Base-by-base conservation (phyloP, 768 basidiomycete species). In the Pisolithus orientalis region DNA sequence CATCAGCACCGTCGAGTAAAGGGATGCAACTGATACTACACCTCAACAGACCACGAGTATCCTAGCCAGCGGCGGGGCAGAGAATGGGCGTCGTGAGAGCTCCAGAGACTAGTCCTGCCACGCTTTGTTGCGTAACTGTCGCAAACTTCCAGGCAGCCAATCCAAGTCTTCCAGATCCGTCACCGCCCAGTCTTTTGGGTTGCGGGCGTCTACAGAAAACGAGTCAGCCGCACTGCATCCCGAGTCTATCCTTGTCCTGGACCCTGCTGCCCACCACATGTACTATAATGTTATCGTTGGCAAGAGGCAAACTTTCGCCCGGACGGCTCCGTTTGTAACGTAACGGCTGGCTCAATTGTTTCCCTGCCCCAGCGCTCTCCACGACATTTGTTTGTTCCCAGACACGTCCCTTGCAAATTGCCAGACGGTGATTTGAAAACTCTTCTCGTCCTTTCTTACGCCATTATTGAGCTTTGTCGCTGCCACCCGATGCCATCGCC, bases 281-380 rank as follows among this genome's bases (percentile, higher is more conserved):
- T 53, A 25, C 40, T 9, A 24, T 29, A 53, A 58, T 51, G 56
- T 31, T 40, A 57, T 59, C 49, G 46, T 46, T 44, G 39, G 31
- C 25, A 24, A 34, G 32, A 37, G 31, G 32, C 31, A 32, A 32
- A 32, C 9, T 6, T 42, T 40, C 42, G 29, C 29, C 56, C 48
- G 46, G 58, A 61, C 54, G 54, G 57, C 65, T 53, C 65, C 58
- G 57, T 50, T 53, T 56, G 56, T 67, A 57, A 67, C 66, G 66
- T 67, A 69, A 67, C 59, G 43, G 53, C 54, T 44, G 31, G 31
- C 54, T 51, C 9, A 32, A 32, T 32, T 8, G 31, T 32, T 32
- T 32, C 31, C 31, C 31, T 32, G 21, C 21, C 21, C 31, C 31
- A 32, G 31, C 31, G 31, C 31, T 32, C 9, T 32, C 31, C 1